Evolutionary conservation across 495 filamentous ascomycete species (phyloP), one percentile per base, ranked within the genome.

Genomic region (Penicillium dipodomyicola): DNA sequence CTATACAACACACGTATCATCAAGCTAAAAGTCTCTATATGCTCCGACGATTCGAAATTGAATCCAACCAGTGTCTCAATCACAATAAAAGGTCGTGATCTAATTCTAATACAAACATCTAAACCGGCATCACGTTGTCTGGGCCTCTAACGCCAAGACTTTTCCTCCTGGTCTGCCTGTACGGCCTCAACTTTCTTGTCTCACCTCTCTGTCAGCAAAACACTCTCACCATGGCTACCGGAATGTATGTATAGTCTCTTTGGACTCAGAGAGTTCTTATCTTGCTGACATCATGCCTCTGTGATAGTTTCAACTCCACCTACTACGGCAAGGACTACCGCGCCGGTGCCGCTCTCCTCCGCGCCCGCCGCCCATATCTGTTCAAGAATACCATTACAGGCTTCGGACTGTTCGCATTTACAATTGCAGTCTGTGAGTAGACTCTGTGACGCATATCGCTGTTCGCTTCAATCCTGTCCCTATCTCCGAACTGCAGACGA

Each of bases 291-390:
- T 47, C 0, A 22, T 41, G 0, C 37, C 46, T 61, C 40, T 33
- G 4, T 22, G 40, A 46, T 63, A 92, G 88, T 62, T 76, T 88
- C 64, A 87, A 87, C 67, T 89, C 90, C 14, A 88, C 87, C 57
- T 98, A 98, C 80, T 97, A 97, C 76, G 89, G 96, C 73, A 82
- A 85, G 67, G 77, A 89, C 65, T 86, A 88, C 73, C 84, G 85
- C 60, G 90, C 91, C 70, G 85, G 85, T 29, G 83, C 89, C 23
- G 87, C 94, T 22, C 85, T 99, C 56, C 85, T 96, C 65, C 88
- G 94, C 52, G 95, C 94, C 52, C 86, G 94, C 56, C 83, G 87
- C 62, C 94, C 95, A 46, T 97, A 91, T 72, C 84, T 99, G 15
- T 74, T 97, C 74, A 92, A 88, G 79, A 97, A 99, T 71, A 77